Evolutionary conservation across 2,329 filamentous ascomycete species (phyloP).

Genomic region (Curvularia sp.): DNA sequence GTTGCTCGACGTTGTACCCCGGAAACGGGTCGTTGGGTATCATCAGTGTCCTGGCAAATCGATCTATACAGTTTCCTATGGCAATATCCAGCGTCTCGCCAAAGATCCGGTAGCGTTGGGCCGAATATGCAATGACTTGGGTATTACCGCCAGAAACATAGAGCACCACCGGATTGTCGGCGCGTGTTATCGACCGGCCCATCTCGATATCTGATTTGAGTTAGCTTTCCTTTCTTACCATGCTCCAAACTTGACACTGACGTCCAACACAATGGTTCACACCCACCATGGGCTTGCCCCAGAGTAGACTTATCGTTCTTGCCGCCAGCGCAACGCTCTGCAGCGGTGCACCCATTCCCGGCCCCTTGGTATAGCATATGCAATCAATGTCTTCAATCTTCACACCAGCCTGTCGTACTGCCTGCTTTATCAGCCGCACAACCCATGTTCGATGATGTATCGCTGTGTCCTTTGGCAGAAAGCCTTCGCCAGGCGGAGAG

Average conservation of each 20-base stretch:
- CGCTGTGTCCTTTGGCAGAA: slow-evolving; percentile 95
- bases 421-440: slow-evolving; percentile 77
- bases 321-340: slow-evolving; percentile 86
- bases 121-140: slow-evolving; percentile 95
- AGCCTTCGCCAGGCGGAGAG: slow-evolving; percentile 90
- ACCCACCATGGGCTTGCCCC: slow-evolving; percentile 86
- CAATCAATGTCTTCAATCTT: slow-evolving; percentile 74
- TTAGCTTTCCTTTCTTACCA: neutral
- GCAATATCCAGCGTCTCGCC: slow-evolving; percentile 97
- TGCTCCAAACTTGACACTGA: slow-evolving; percentile 45
- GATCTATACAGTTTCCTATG: slow-evolving; percentile 95
- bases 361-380: slow-evolving; percentile 94
- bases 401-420: slow-evolving; percentile 71
- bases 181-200: slow-evolving; percentile 91
- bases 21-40: slow-evolving; percentile 97
- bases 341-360: slow-evolving; percentile 94
- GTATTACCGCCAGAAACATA: slow-evolving; percentile 97
- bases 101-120: slow-evolving; percentile 95
- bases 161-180: slow-evolving; percentile 88
- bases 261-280: slow-evolving; percentile 98
- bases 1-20: slow-evolving; percentile 96
- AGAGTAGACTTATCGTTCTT: slow-evolving; percentile 80
- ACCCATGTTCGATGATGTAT: slow-evolving; percentile 89
- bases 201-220: slow-evolving; percentile 80
- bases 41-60: slow-evolving; percentile 87